Base-by-base conservation (phyloP, 331 rosid species). In the Malus hybrid region DNA sequence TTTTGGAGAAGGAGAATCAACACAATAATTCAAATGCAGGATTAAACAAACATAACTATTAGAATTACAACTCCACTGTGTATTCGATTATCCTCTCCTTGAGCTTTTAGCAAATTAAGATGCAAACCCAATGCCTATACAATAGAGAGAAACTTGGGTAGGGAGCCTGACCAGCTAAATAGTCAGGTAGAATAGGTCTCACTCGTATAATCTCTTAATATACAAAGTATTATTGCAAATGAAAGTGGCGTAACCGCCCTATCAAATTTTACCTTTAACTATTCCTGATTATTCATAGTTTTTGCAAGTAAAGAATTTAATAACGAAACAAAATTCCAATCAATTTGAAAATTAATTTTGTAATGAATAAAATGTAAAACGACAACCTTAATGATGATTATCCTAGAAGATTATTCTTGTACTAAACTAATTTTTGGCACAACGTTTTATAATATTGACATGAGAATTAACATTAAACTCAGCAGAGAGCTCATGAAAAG, bases 141-240 rank as follows among this genome's bases (percentile, higher is more conserved):
- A 16, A 48, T 14, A 15, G n/a, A 48, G 56, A 50, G 1, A 50
- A 50, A 50, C 56, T 50, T 50, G n/a, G 10, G n/a, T 50, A 50
- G 7, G 3, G 0, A 50, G 3, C 0, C 7, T 50, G 8, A 5
- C 3, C 0, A 15, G 0, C 56, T 50, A 50, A 50, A 50, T 15
- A 50, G 18, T 50, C 7, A 50, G 0, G 19, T 2, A 48, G 3
- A 9, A 39, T 3, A 14, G 0, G 9, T 9, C 9, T 36, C 3
- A 48, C 0, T 14, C 7, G 0, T 14, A 48, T 14, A 14, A 48
- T 48, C 19, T 2, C 55, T 48, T 0, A 48, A 14, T 48, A 5
- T 46, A 46, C 52, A 50, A 50, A 15, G 19, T 15, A 18, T 50
- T 1, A 15, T 3, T 2, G 1, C 16, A 14, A 14, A 50, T 15